Percentiles rank a stretch among this genome's conserved stretches.
These are phyloP conservation scores for Vigna radiata DNA, from an alignment of 306 rosid species.

Conservation along the genomic window DNA sequence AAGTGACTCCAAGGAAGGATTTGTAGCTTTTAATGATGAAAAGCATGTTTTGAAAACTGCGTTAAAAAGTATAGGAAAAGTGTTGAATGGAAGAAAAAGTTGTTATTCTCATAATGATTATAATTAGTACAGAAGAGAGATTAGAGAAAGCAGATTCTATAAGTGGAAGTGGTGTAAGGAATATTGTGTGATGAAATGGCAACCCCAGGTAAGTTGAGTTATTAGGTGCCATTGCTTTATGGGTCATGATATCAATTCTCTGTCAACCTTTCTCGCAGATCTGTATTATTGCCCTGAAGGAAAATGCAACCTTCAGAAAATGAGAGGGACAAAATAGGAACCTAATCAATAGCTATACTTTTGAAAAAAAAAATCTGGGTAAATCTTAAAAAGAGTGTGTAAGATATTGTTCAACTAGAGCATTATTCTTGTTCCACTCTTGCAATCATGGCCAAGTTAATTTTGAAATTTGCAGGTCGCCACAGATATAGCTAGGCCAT, in stretches of 20 bases:
- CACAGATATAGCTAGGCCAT: slow-evolving; percentile 24
- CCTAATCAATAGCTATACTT: slow-evolving; percentile 33
- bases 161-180: slow-evolving; percentile 24
- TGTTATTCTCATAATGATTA: neutral
- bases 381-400: slow-evolving; percentile 39
- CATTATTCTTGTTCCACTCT: slow-evolving; percentile 31
- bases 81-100: neutral
- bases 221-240: slow-evolving; percentile 47
- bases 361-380: slow-evolving; percentile 40
- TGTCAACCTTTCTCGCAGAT: too few relatives aligned
- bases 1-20: too few relatives aligned
- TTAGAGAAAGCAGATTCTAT: slow-evolving; percentile 1
- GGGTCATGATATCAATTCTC: neutral
- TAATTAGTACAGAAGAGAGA: neutral
- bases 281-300: too few relatives aligned
- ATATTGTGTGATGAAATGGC: slow-evolving; percentile 27
- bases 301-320: neutral
- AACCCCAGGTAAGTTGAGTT: slow-evolving; percentile 17
- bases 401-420: slow-evolving; percentile 24
- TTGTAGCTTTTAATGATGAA: too few relatives aligned
- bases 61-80: too few relatives aligned
- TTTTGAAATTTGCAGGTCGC: slow-evolving; percentile 34
- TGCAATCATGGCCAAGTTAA: slow-evolving; percentile 38
- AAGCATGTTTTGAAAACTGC: too few relatives aligned
- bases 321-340: neutral